Base-by-base conservation (phyloP, 768 basidiomycete genomes). In the Daedalea quercina region DNA sequence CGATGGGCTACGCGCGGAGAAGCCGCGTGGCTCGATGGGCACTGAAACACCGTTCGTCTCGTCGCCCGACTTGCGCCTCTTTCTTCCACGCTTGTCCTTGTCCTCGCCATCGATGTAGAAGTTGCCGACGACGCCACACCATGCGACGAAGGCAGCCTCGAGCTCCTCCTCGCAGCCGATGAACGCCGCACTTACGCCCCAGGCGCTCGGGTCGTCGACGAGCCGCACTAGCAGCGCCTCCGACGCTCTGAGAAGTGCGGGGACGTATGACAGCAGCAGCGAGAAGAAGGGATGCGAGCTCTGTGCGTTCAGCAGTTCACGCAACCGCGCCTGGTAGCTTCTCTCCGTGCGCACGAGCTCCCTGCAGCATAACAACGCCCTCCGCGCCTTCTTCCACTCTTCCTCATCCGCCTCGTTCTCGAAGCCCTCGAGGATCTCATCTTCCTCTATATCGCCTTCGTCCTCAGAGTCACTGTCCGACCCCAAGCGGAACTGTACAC, bases 111-210 rank as follows among this genome's bases (percentile, higher is more conserved):
- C 54, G 35, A 28, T 31, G 50, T 76, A 75, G 60, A 75, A 69
- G 28, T 65, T 65, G 22, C 76, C 76, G 2, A 80, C 79, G 33
- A 78, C 70, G 33, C 73, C 69, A 51, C 78, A 60, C 80, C 83
- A 87, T 1, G 73, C 70, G 44, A 83, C 74, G 55, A 85, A 77
- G 1, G 82, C 76, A 12, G 63, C 62, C 57, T 83, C 79, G 20
- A 86, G 63, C n/a, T 70, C 69, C 24, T 76, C 73, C 59, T 82
- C 76, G 45, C 69, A 71, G 0, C 73, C 66, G 23, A 85, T 67
- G 56, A 87, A 82, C 7, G 85, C 79, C 4, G 74, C 70, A 11
- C 81, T 77, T 26, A 86, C 78, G 9, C 85, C 85, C 71, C 75
- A 77, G 2, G 80, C 81, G 42, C 81, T 84, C 13, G 84, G 85